These are phyloP conservation scores for Corymbia citriodora DNA, from an alignment of 441 rosid genomes.

Conservation along the genomic window DNA sequence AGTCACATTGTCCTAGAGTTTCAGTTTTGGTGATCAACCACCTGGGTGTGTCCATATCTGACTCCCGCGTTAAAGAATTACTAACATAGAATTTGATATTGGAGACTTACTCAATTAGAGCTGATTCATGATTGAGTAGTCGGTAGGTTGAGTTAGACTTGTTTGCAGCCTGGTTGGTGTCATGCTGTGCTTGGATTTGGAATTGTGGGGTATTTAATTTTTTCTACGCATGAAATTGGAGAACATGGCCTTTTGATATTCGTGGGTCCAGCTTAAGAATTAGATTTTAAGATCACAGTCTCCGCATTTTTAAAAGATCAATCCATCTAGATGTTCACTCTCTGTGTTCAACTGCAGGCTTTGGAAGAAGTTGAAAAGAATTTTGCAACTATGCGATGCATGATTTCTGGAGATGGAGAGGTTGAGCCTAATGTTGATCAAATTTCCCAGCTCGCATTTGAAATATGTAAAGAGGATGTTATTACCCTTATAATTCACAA, in stretches of 20 bases:
- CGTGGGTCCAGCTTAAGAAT: not conserved
- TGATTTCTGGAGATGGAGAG: constrained; percentile 90
- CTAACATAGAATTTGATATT: not conserved
- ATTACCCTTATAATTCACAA: constrained; percentile 68
- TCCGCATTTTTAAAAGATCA: not conserved
- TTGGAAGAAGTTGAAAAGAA: constrained; percentile 95
- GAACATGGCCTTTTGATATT: not conserved
- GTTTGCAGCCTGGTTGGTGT: not conserved
- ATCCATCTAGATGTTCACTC: not conserved
- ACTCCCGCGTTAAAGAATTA: not conserved
- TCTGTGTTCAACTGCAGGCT: constrained; percentile 35
- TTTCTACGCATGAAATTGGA: not conserved
- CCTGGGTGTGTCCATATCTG: not conserved
- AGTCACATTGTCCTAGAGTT: not conserved
- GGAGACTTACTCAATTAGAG: not conserved
- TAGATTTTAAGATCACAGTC: not conserved
- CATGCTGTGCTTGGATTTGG: not conserved
- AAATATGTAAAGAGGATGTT: constrained; percentile 86
- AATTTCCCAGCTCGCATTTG: constrained; percentile 62
- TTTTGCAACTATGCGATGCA: constrained; percentile 54
- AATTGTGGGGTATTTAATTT: not conserved
- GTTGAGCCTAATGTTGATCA: constrained; percentile 77
- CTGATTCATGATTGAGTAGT: not conserved
- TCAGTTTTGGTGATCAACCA: not conserved
- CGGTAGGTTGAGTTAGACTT: not conserved